Base-by-base conservation (phyloP, 768 basidiomycete species). In the Crepidotus variabilis region DNA sequence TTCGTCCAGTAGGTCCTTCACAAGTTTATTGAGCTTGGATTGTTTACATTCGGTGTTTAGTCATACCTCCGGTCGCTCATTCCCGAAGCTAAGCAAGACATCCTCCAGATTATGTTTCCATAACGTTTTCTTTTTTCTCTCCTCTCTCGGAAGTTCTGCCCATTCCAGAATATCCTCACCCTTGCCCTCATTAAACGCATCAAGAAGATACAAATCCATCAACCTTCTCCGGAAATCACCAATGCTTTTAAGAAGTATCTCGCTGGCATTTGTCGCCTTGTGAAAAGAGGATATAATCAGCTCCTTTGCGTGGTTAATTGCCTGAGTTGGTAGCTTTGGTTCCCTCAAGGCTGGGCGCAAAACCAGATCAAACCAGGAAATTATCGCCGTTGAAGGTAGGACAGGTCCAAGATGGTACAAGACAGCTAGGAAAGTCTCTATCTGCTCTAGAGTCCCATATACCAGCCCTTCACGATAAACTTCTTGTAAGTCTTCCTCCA, bases 41-140 rank as follows among this genome's bases (percentile, higher is more conserved):
- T 55, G 43, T 45, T 20, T 20, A 57, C 6, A 45, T 20, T 10
- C 47, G n/a, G 8, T 18, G 16, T 51, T n/a, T 23, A 51, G 50
- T 52, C 87, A 59, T 65, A 91, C 91, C 72, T 84, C 70, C 21
- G 89, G 88, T 54, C 76, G 69, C 61, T 82, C 77, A 56, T 83
- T 66, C 48, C 85, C 90, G 64, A 83, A 87, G 52, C 74, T 78
- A 39, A 90, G 75, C 43, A 93, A 74, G 18, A 89, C 78, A 61
- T 89, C 86, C 66, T 92, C 89, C 57, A 94, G 72, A 66, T 90
- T 94, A 24, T 72, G 69, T 69, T 91, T 92, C 91, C 91, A 94
- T 23, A 79, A 73, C 13, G 77, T 74, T 60, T 79, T 76, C 64
- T 76, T 79, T 54, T 81, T 80, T 51, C 85, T 78, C 62, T 90